Evolutionary conservation across 805 yeast species (phyloP).

Genomic region (Groenewaldozyma salmanticensis): DNA sequence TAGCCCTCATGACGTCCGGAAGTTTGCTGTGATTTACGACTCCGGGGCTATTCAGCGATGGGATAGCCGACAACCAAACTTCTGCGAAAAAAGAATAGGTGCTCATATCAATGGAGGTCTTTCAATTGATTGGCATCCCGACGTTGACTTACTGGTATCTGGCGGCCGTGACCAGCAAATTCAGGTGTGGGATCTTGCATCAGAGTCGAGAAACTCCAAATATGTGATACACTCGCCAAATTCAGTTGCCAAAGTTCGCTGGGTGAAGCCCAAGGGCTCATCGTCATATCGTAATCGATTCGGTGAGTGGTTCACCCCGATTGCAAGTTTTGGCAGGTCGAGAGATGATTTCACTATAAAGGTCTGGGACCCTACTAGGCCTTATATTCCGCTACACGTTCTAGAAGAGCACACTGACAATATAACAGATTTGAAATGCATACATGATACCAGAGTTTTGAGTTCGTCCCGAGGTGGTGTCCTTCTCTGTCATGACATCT

Average conservation of each 20-base stretch:
- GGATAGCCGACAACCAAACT: conserved; percentile 65
- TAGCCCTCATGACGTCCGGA: conserved; percentile 43
- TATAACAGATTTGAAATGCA: conserved; percentile 50
- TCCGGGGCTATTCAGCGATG: conserved; percentile 79
- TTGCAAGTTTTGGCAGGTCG: conserved; percentile 64
- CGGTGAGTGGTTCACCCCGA: conserved; percentile 20
- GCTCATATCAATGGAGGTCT: conserved; percentile 92
- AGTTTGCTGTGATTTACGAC: conserved; percentile 75
- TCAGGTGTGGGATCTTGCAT: conserved; percentile 61
- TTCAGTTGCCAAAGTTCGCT: conserved; percentile 66
- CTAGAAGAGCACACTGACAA: conserved; percentile 40
- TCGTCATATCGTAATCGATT: neutral
- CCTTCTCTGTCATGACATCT: conserved; percentile 40
- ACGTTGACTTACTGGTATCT: conserved; percentile 66
- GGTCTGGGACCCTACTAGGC: conserved; percentile 61
- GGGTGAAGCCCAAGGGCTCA: conserved; percentile 39
- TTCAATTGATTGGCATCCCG: conserved; percentile 82
- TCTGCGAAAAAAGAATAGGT: conserved; percentile 60
- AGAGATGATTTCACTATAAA: conserved; percentile 56
- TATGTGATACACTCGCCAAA: conserved; percentile 63
- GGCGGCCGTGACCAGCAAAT: conserved; percentile 88
- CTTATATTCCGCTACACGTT: conserved; percentile 55
- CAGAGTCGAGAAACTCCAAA: conserved; percentile 47
- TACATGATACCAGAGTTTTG: conserved; percentile 37
- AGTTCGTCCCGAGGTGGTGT: conserved; percentile 43